A percentile compares a stretch with the other conserved stretches of the same genome.
These are phyloP conservation scores for Beauveria pseudobassiana DNA, from an alignment of 2,329 filamentous ascomycete genomes.

Conservation along the genomic window DNA sequence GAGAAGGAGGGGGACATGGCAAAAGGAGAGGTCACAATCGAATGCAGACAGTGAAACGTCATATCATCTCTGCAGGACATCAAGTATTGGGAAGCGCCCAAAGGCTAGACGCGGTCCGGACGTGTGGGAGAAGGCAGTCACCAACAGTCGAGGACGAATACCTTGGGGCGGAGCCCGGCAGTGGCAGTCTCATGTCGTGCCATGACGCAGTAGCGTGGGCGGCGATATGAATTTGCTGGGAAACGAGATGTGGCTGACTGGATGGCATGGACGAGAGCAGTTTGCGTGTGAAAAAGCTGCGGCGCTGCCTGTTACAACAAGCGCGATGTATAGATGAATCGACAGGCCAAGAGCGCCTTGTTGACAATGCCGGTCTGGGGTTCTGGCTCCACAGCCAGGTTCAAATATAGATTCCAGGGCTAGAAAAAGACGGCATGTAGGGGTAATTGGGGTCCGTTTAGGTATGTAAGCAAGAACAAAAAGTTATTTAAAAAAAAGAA, in stretches of 20 bases:
- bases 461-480: too few relatives aligned
- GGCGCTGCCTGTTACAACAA: conserved; percentile 7
- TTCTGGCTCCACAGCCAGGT: neutral
- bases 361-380: neutral
- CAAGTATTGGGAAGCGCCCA: neutral
- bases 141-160: neutral
- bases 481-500: neutral
- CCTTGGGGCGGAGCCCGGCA: too few relatives aligned
- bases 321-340: conserved; percentile 4
- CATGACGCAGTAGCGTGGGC: neutral
- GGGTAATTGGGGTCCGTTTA: too few relatives aligned
- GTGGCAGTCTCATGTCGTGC: too few relatives aligned
- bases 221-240: neutral
- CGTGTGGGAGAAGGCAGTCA: neutral
- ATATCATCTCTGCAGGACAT: neutral
- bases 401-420: conserved; percentile 2
- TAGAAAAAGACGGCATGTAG: neutral
- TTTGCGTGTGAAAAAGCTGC: neutral
- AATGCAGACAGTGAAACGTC: neutral
- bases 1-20: neutral
- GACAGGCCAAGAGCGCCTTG: neutral
- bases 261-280: neutral
- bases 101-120: neutral
- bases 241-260: neutral
- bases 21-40: neutral